Percentiles rank a stretch among this genome's conserved stretches.
Evolutionary conservation across 2,329 filamentous ascomycete genomes (phyloP).

Genomic region (Paecilomyces niveus): DNA sequence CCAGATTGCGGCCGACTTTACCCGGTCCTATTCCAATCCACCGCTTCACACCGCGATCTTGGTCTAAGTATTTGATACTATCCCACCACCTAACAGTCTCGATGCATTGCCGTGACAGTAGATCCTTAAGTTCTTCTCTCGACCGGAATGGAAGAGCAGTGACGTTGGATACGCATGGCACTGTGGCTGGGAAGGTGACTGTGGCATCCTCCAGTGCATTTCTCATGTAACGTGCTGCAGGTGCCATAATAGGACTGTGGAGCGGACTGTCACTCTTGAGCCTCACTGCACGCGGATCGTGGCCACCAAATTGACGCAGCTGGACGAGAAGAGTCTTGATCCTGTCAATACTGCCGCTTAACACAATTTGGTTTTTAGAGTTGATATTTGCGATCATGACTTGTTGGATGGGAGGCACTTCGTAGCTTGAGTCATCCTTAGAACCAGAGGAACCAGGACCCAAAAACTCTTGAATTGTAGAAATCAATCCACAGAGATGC

Average conservation of each 20-base stretch:
- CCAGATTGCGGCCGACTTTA: constrained; percentile 86
- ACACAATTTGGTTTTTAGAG: constrained; percentile 90
- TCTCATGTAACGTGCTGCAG: constrained; percentile 68
- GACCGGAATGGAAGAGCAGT: constrained; percentile 69
- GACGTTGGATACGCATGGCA: constrained; percentile 83
- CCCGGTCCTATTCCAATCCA: constrained; percentile 93
- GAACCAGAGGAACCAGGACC: constrained; percentile 59
- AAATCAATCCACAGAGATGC: constrained; percentile 62
- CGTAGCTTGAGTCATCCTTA: constrained; percentile 60
- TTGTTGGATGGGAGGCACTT: constrained; percentile 71
- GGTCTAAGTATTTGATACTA: constrained; percentile 80
- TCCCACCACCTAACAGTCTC: constrained; percentile 95
- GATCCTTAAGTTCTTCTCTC: constrained; percentile 66
- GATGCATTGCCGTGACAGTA: constrained; percentile 74
- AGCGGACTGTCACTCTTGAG: constrained; percentile 86
- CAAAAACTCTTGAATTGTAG: constrained; percentile 71
- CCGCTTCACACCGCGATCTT: constrained; percentile 69
- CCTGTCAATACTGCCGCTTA: constrained; percentile 76
- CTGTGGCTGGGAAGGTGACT: constrained; percentile 65
- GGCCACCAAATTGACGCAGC: constrained; percentile 79
- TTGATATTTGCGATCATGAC: constrained; percentile 92
- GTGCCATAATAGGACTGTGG: constrained; percentile 86
- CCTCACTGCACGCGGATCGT: constrained; percentile 81
- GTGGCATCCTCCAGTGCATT: constrained; percentile 56
- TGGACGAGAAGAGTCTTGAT: constrained; percentile 79